phyloP scores from a whole-genome alignment of 805 yeast genomes.

The Yamadazyma laniorum region DNA sequence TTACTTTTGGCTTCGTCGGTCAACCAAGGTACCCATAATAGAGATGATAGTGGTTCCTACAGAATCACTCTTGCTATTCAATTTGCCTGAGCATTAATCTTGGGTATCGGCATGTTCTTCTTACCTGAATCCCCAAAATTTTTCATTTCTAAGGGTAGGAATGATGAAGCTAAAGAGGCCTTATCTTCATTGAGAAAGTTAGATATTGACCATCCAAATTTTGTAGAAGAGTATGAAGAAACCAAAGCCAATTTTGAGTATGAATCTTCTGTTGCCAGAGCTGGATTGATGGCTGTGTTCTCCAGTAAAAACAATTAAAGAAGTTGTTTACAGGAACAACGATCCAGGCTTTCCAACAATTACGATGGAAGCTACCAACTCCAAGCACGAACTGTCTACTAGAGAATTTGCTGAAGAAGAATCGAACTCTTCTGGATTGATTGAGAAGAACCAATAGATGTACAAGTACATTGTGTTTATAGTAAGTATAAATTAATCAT shows the following conservation, averaged over 20 bases:
- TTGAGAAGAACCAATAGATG: not conserved
- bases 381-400: not conserved
- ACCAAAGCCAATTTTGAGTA: constrained; percentile 46
- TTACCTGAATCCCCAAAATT: constrained; percentile 56
- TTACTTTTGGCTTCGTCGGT: constrained; percentile 51
- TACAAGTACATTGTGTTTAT: too few relatives aligned
- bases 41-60: constrained; percentile 33
- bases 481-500: too few relatives aligned
- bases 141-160: constrained; percentile 39
- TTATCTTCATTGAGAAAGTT: constrained; percentile 54
- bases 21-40: constrained; percentile 41
- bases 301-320: constrained; percentile 38
- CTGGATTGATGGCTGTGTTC: constrained; percentile 30
- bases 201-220: constrained; percentile 37
- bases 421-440: not conserved
- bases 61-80: constrained; percentile 54
- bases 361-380: not conserved
- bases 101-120: constrained; percentile 54
- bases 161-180: constrained; percentile 41
- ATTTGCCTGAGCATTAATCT: constrained; percentile 35
- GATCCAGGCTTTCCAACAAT: constrained; percentile 41
- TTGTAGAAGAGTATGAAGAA: constrained; percentile 43
- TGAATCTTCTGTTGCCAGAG: constrained; percentile 39
- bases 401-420: not conserved
- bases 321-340: constrained; percentile 42